Conservation (phyloP, 441 rosid genomes). For the Croton setiger region DNA sequence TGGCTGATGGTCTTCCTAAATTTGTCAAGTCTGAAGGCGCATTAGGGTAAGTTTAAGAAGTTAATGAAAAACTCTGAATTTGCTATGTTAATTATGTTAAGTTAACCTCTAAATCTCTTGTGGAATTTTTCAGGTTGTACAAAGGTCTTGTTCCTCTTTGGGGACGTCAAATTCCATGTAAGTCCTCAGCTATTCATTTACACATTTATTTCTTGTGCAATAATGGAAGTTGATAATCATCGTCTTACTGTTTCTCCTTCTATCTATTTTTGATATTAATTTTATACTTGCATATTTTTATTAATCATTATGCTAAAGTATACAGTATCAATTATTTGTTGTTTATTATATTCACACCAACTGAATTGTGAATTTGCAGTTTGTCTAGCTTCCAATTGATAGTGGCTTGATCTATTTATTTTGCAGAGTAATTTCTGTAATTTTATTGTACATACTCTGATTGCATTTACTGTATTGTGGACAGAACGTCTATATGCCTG, state of each 20-base stretch:
- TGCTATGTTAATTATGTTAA: background rate
- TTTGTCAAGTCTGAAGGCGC: constrained; percentile 89
- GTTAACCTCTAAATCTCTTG: constrained; percentile 5
- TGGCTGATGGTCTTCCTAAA: constrained; percentile 93
- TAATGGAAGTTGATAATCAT: background rate
- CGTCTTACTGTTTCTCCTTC: background rate
- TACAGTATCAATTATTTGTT: background rate
- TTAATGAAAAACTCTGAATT: background rate
- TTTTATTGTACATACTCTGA: background rate
- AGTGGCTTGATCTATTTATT: background rate
- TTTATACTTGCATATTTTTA: background rate
- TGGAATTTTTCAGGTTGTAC: constrained; percentile 62
- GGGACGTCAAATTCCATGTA: constrained; percentile 99
- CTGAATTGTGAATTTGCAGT: background rate
- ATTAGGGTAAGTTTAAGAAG: constrained; percentile 58
- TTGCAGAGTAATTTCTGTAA: background rate
- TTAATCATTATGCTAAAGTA: background rate
- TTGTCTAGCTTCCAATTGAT: background rate
- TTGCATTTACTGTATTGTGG: background rate
- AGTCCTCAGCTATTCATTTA: constrained; percentile 12
- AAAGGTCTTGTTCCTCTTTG: constrained; percentile 97
- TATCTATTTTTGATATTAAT: background rate
- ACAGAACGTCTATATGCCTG: background rate
- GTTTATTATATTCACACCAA: background rate
- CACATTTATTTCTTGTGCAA: background rate